Conservation (phyloP, 768 basidiomycete genomes). For the Leccinum imitatum region DNA sequence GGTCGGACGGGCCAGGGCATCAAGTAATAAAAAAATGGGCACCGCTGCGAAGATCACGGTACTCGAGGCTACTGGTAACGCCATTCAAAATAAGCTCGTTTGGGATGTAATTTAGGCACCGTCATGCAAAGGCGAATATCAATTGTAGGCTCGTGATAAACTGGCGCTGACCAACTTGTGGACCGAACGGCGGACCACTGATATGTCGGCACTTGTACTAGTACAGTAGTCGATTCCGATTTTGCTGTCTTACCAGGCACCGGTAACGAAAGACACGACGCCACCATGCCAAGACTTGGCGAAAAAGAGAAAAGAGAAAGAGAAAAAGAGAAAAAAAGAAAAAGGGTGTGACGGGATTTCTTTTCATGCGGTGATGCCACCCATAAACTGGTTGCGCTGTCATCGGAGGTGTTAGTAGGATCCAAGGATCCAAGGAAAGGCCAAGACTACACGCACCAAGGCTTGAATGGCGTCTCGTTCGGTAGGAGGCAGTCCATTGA, state of each 20-base stretch:
- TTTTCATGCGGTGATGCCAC: constrained; percentile 30
- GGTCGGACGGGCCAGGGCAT: no score
- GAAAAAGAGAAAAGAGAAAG: neutral
- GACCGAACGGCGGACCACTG: neutral
- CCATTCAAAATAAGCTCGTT: neutral
- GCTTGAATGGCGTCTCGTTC: constrained; percentile 81
- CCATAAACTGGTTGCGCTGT: constrained; percentile 37
- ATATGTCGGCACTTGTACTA: neutral
- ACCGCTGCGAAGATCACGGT: no score
- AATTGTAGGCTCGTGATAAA: neutral
- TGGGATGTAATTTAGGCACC: constrained; percentile 9
- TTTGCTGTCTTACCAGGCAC: no score
- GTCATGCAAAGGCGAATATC: neutral
- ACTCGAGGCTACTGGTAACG: neutral
- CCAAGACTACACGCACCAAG: constrained; percentile 49
- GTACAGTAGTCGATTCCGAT: neutral
- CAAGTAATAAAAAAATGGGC: no score
- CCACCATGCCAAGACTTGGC: neutral
- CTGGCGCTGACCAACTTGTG: neutral
- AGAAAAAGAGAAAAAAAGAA: neutral
- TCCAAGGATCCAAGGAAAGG: neutral
- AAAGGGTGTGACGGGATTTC: neutral
- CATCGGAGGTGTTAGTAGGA: neutral
- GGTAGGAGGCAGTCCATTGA: constrained; percentile 72
- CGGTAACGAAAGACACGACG: neutral